Evolutionary conservation across 2,329 filamentous ascomycete species (phyloP), one percentile per base, ranked within the genome.

Genomic region (Trichoderma sp.): DNA sequence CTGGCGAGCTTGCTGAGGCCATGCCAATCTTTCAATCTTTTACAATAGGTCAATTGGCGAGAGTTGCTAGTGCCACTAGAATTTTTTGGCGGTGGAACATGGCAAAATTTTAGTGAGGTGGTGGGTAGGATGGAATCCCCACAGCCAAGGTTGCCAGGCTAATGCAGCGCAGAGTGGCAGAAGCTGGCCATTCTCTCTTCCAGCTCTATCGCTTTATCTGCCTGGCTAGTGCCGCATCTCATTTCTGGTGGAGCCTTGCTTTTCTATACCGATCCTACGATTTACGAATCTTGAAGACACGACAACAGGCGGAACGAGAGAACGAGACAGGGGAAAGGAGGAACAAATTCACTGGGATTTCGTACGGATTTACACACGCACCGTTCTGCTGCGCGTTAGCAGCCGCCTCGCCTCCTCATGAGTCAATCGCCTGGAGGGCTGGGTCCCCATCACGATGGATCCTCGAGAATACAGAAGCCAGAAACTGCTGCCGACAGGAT

Each of bases 401-500:
- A 64, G 53, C 9, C 63, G 21, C 24, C 35, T 35, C 50, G 2
- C 62, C 71, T 50, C 62, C 71, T 50, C 79, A 89, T 91, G 89
- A 89, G 91, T 78, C 86, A 88, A 71, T 63, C 60, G 75, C 85
- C 86, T 16, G 85, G 86, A 18, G 87, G 89, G 74, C 85, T 91
- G n/a, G 88, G 87, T 33, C 89, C 89, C 75, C 88, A 88, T 64
- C 88, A 88, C 79, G 90, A 92, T 83, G 81, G 84, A 59, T 83
- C 87, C 6, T 89, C 88, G 29, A 86, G 89, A 76, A 84, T 92
- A 38, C 87, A 90, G 81, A 88, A 91, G 80, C 80, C 88, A 64
- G 86, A 91, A 78, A 88, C 89, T 21, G 86, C 90, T 77, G 88
- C 92, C 81, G 88, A 94, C 84, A 88, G 90, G 78, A 87, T 96